These are phyloP conservation scores for Geotrichum bryndzae DNA, from an alignment of 1,139 yeast species.

Conservation along the genomic window DNA sequence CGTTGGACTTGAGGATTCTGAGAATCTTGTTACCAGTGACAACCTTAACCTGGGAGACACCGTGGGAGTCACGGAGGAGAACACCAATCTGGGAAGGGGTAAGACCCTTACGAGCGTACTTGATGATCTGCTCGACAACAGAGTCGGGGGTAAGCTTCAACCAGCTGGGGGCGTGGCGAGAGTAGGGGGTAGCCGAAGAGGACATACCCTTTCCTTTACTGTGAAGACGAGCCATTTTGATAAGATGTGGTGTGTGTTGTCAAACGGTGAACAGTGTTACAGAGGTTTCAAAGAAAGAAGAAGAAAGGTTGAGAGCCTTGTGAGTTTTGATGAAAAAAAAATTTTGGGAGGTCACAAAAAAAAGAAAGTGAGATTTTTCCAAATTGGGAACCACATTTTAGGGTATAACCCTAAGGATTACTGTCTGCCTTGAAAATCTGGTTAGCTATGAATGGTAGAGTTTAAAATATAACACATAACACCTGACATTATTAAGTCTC, in stretches of 20 bases:
- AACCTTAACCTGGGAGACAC: constrained; percentile 95
- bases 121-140: constrained; percentile 96
- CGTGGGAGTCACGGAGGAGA: constrained; percentile 98
- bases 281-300: not conserved
- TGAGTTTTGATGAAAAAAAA: not conserved
- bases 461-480: too few species aligned
- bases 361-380: not conserved
- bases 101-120: constrained; percentile 99
- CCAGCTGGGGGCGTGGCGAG: constrained; percentile 99
- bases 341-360: not conserved
- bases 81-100: constrained; percentile 99
- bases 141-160: constrained; percentile 95
- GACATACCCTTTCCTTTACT: constrained; percentile 96
- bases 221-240: constrained; percentile 58
- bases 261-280: constrained; percentile 2
- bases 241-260: constrained; percentile 7
- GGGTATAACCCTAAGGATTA: constrained; percentile 4
- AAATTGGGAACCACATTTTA: not conserved
- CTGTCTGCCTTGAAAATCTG: too few species aligned
- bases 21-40: constrained; percentile 99
- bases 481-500: not conserved
- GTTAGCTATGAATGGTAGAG: too few species aligned
- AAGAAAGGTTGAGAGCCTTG: not conserved
- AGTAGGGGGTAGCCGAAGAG: constrained; percentile 98
- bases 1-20: constrained; percentile 98